Evolutionary conservation across 2,329 filamentous ascomycete genomes (phyloP), one percentile per base, ranked within the genome.

Genomic region (Xylaria sp.): DNA sequence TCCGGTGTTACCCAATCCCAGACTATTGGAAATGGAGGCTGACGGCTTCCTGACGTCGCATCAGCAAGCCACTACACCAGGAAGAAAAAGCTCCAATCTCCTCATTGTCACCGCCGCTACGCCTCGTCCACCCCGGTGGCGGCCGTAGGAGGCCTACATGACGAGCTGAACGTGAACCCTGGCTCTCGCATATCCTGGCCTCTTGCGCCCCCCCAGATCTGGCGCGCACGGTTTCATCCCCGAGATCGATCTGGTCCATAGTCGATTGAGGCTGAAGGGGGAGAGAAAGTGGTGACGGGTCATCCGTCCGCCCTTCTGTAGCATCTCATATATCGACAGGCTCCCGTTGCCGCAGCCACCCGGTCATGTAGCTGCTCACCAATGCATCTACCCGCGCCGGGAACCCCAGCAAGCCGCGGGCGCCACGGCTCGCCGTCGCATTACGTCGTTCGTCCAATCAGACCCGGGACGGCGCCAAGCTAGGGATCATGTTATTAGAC

Each of bases 1-100:
- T 38, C 52, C 50, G 51, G 58, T 62, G 51, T 52, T 48, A 63
- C 57, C 57, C 53, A 41, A 55, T 53, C 44, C 63, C 60, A 53
- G 52, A 64, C 58, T 64, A 66, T 64, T 63, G 62, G 62, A 61
- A 62, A 62, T 39, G 43, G 59, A 61, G 57, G 62, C 62, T 63
- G 59, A 60, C 47, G 42, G 40, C n/a, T 56, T 22, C 40, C 39
- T 58, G 49, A 63, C 54, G 52, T 63, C 54, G 56, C 39, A 59
- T 55, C 44, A 52, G 54, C 26, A 53, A 20, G 51, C 42, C 41
- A 7, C 53, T 52, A 21, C 46, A 43, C 49, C 40, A 48, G 43
- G 24, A n/a, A n/a, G n/a, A n/a, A n/a, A n/a, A n/a, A n/a, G n/a
- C n/a, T 34, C 29, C 29, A 3, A 13, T 13, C 9, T 34, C 4